Evolutionary conservation across 306 rosid genomes (phyloP).

Genomic region (Potentilla sterilis): DNA sequence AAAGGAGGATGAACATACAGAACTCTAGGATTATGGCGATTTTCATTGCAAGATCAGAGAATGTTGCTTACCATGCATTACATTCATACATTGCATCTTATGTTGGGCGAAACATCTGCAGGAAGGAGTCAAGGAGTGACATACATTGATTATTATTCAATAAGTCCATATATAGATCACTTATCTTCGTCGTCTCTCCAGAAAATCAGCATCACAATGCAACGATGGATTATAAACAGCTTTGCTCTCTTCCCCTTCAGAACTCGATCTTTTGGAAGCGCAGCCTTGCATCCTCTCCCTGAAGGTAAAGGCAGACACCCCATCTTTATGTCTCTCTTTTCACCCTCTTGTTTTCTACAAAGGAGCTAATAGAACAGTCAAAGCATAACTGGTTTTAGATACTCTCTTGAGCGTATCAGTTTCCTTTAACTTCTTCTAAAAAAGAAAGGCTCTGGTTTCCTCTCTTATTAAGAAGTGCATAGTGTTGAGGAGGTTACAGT

Average conservation of each 20-base stretch:
- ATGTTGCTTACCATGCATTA: background rate
- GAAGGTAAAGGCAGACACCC: constrained; percentile 27
- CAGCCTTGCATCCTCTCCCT: constrained; percentile 18
- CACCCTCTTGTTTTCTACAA: background rate
- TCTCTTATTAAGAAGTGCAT: background rate
- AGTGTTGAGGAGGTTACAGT: constrained; percentile 25
- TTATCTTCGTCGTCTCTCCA: constrained; percentile 38
- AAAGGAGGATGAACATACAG: constrained; percentile 3
- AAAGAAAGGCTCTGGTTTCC: background rate
- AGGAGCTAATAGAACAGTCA: background rate
- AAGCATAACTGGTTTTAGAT: background rate
- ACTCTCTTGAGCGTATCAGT: background rate
- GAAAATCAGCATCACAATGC: constrained; percentile 42
- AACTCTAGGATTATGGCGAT: background rate
- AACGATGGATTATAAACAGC: constrained; percentile 41
- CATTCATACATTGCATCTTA: background rate
- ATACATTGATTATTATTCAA: background rate
- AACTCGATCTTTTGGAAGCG: constrained; percentile 18
- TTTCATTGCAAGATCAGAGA: background rate
- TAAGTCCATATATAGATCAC: constrained; percentile 13
- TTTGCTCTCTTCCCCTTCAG: constrained; percentile 43
- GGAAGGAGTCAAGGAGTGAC: background rate
- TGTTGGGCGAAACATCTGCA: background rate
- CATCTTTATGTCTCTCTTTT: constrained; percentile 18
- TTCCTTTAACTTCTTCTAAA: background rate